Evolutionary conservation across 257 asterid genomes (phyloP).

Genomic region (Primulina tabacum): DNA sequence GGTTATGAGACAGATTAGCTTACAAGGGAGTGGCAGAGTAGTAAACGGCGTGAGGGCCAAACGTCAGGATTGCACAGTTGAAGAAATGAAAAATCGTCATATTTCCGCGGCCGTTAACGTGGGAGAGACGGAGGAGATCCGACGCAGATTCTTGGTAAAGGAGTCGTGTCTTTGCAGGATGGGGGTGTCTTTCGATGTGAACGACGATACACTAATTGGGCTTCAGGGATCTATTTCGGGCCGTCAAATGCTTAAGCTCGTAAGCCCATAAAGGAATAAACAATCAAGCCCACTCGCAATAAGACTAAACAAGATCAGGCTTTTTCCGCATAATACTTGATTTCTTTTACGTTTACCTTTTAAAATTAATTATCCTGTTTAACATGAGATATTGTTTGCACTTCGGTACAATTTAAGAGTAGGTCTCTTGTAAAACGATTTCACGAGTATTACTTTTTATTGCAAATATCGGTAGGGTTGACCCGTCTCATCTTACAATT

Average conservation of each 20-base stretch:
- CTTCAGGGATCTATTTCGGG: neutral
- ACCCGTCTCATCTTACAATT: no score
- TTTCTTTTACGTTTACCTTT: no score
- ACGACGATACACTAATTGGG: neutral
- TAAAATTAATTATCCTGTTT: no score
- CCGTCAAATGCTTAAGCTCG: neutral
- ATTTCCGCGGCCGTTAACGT: constrained; percentile 15
- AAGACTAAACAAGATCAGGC: no score
- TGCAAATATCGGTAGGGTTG: no score
- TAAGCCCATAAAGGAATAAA: neutral
- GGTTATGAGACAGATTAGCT: constrained; percentile 13
- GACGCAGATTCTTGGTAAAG: constrained; percentile 15
- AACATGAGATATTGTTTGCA: no score
- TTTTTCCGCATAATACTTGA: no score
- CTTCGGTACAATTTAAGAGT: no score
- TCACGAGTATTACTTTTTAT: no score
- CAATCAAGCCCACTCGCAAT: no score
- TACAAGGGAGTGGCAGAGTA: constrained; percentile 98
- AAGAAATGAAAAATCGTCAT: constrained; percentile 95
- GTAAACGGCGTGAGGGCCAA: constrained; percentile 98
- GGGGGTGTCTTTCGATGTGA: neutral
- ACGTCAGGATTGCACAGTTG: constrained; percentile 95
- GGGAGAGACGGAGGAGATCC: constrained; percentile 33
- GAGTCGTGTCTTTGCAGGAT: constrained; percentile 5
- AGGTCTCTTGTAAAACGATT: no score